Evolutionary conservation across 2,329 filamentous ascomycete genomes (phyloP).

Genomic region (Aureobasidium zeae): DNA sequence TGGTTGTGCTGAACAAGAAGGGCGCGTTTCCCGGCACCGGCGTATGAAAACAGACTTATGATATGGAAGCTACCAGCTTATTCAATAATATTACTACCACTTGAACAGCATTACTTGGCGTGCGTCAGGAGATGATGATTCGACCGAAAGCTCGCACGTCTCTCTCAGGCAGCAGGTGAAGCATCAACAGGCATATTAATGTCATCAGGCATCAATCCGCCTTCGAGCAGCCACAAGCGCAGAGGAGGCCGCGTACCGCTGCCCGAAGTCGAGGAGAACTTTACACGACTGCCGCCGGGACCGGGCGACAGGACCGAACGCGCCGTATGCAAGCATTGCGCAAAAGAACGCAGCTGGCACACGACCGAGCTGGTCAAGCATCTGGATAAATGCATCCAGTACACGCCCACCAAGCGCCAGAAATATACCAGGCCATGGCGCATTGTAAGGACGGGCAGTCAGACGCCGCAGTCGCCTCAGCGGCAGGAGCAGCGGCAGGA

Average conservation of each 20-base stretch:
- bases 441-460: background rate
- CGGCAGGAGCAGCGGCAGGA: background rate
- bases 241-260: slow-evolving; percentile 7
- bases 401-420: slow-evolving; percentile 9
- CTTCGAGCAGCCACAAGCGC: slow-evolving; percentile 3
- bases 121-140: slow-evolving; percentile 16
- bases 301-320: slow-evolving; percentile 8
- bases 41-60: slow-evolving; percentile 34
- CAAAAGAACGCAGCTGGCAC: slow-evolving; percentile 10
- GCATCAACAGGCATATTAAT: slow-evolving; percentile 11
- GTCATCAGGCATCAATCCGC: slow-evolving; percentile 2
- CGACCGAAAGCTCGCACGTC: too few relatives aligned
- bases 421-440: slow-evolving; percentile 10
- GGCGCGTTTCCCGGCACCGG: slow-evolving; percentile 91
- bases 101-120: background rate
- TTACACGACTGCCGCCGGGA: slow-evolving; percentile 10
- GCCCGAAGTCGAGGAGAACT: slow-evolving; percentile 12
- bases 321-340: slow-evolving; percentile 11
- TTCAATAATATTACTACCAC: background rate
- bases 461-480: slow-evolving; percentile 3
- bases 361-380: slow-evolving; percentile 13
- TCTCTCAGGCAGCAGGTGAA: too few relatives aligned
- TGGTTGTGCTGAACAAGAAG: slow-evolving; percentile 85
- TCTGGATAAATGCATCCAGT: slow-evolving; percentile 11
- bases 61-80: too few relatives aligned